Conservation (phyloP, 1,284 basidiomycete species). For the Irpex sp. region DNA sequence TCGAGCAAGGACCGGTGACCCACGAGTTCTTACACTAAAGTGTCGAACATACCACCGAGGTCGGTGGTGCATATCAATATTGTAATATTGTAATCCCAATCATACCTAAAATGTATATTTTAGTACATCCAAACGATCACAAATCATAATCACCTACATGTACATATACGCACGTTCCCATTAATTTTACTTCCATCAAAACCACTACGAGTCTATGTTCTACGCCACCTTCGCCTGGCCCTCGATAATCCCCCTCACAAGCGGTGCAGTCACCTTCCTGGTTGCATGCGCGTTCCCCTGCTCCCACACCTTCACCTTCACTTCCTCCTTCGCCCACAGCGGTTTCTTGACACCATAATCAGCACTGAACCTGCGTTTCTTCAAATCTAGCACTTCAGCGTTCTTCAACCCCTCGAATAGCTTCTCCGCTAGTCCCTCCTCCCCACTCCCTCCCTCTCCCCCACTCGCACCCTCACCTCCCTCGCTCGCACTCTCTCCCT, state of each 20-base stretch:
- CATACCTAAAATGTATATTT: too few species aligned
- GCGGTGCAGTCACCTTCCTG: conserved; percentile 78
- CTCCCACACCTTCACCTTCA: conserved; percentile 51
- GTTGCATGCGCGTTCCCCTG: conserved; percentile 76
- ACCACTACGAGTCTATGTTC: too few species aligned
- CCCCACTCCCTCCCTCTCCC: conserved; percentile 5
- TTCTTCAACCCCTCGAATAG: conserved; percentile 59
- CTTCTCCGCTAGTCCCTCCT: conserved; percentile 26
- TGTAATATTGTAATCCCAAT: too few species aligned
- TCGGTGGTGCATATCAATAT: too few species aligned
- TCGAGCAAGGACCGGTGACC: too few species aligned
- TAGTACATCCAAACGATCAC: too few species aligned
- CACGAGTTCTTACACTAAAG: too few species aligned
- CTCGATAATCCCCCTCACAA: conserved; percentile 50
- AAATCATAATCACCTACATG: too few species aligned
- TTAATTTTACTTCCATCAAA: too few species aligned
- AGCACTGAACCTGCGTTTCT: conserved; percentile 35
- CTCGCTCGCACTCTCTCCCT: conserved; percentile 22
- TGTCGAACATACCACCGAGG: too few species aligned
- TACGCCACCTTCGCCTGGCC: conserved; percentile 9
- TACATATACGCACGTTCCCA: too few species aligned
- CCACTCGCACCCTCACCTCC: conserved; percentile 25
- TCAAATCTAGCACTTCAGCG: conserved; percentile 46
- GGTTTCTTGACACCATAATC: conserved; percentile 18
- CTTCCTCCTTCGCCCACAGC: too few species aligned